Conservation (phyloP, 345 rosid species). For the Diplotaxis tenuifolia region DNA sequence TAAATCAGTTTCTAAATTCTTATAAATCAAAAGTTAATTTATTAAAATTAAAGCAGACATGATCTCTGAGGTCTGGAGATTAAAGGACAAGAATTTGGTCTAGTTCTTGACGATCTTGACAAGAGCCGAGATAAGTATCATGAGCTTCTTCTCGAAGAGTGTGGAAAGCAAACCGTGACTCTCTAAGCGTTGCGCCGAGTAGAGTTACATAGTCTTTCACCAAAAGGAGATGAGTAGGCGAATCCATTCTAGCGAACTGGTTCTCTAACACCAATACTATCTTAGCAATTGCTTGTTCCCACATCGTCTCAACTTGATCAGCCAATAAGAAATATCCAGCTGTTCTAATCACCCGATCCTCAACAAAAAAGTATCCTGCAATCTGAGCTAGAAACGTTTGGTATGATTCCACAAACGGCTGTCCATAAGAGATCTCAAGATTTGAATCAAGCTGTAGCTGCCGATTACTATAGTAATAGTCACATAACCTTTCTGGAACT, state of each 20-base stretch:
- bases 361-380: constrained; percentile 87
- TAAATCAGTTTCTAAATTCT: too few species aligned
- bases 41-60: constrained; percentile 94
- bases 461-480: constrained; percentile 76
- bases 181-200: constrained; percentile 71
- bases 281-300: constrained; percentile 84
- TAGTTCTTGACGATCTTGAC: constrained; percentile 71
- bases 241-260: constrained; percentile 79
- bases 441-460: constrained; percentile 77
- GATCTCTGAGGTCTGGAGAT: constrained; percentile 77
- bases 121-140: too few species aligned
- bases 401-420: constrained; percentile 84
- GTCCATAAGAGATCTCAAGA: constrained; percentile 65
- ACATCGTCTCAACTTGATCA: constrained; percentile 84
- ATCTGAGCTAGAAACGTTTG: constrained; percentile 85
- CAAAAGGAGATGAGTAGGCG: constrained; percentile 86
- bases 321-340: constrained; percentile 60
- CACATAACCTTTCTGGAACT: constrained; percentile 67
- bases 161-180: too few species aligned
- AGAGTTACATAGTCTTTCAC: constrained; percentile 94
- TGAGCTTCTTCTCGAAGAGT: too few species aligned
- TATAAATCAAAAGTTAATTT: too few species aligned
- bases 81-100: constrained; percentile 63
- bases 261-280: constrained; percentile 60
- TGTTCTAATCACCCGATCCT: constrained; percentile 88